phyloP scores from a whole-genome alignment of 768 basidiomycete species.

The Amanita rimosa region DNA sequence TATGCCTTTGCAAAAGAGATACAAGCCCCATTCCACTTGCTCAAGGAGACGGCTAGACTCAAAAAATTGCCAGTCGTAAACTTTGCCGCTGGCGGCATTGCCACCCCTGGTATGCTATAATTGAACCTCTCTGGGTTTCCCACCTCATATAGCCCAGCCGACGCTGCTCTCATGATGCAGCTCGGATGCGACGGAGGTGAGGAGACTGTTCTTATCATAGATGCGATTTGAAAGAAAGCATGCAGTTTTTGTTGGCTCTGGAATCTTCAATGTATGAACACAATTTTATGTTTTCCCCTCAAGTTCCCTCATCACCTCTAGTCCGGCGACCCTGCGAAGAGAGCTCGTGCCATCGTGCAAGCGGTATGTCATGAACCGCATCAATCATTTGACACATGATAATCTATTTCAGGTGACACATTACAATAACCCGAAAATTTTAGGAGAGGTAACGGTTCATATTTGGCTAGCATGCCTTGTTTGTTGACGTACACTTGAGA shows the following conservation, averaged over 20 bases:
- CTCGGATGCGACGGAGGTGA: slow-evolving; percentile 92
- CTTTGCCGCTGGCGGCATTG: slow-evolving; percentile 92
- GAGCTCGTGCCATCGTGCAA: slow-evolving; percentile 93
- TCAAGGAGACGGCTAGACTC: slow-evolving; percentile 91
- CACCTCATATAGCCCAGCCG: slow-evolving; percentile 36
- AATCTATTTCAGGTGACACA: slow-evolving; percentile 65
- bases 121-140: not conserved
- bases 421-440: slow-evolving; percentile 83
- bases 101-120: slow-evolving; percentile 62
- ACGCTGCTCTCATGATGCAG: slow-evolving; percentile 99
- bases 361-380: slow-evolving; percentile 42
- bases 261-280: slow-evolving; percentile 78
- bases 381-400: slow-evolving; percentile 2
- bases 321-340: slow-evolving; percentile 89
- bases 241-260: slow-evolving; percentile 93
- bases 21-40: slow-evolving; percentile 86
- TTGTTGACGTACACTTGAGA: slow-evolving; percentile 21
- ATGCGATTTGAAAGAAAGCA: not conserved
- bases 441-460: slow-evolving; percentile 50
- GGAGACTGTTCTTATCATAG: slow-evolving; percentile 12
- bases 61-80: slow-evolving; percentile 93
- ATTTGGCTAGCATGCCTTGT: not conserved
- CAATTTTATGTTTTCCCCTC: not conserved
- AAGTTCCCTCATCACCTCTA: slow-evolving; percentile 16
- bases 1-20: slow-evolving; percentile 90